phyloP scores from a whole-genome alignment of 2,329 filamentous ascomycete genomes.

The Colletotrichum tropicale region DNA sequence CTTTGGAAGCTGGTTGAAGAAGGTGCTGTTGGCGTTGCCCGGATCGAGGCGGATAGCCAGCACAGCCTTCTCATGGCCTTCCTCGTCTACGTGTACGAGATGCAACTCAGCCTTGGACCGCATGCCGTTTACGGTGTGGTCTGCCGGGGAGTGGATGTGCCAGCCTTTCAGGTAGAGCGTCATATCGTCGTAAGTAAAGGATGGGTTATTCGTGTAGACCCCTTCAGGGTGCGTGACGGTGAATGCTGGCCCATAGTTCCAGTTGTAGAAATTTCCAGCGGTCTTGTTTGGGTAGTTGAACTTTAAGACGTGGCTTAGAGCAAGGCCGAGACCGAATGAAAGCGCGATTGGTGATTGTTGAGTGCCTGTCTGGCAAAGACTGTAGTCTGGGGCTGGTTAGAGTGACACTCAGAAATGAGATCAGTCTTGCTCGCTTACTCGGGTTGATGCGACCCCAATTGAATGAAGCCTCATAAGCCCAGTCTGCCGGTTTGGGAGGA shows the following conservation, averaged over 20 bases:
- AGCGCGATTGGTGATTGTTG: slow-evolving; percentile 55
- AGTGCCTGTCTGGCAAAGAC: slow-evolving; percentile 52
- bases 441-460: slow-evolving; percentile 18
- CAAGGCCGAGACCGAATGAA: slow-evolving; percentile 40
- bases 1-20: slow-evolving; percentile 45
- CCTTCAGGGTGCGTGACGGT: slow-evolving; percentile 37
- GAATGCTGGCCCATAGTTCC: slow-evolving; percentile 52
- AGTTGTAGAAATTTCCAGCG: slow-evolving; percentile 49
- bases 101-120: slow-evolving; percentile 52
- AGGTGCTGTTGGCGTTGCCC: slow-evolving; percentile 37
- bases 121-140: slow-evolving; percentile 48
- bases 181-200: slow-evolving; percentile 48
- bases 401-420: neutral
- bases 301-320: slow-evolving; percentile 38
- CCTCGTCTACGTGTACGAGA: slow-evolving; percentile 48
- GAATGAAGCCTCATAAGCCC: slow-evolving; percentile 18
- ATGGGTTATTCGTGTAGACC: slow-evolving; percentile 40
- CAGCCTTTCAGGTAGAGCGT: slow-evolving; percentile 53
- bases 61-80: slow-evolving; percentile 46
- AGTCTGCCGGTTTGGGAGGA: neutral
- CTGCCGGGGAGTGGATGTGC: slow-evolving; percentile 56
- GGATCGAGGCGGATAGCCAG: slow-evolving; percentile 51
- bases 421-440: neutral
- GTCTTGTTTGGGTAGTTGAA: slow-evolving; percentile 44
- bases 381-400: slow-evolving; percentile 7